These are phyloP conservation scores for Colletotrichum caudatum DNA, from an alignment of 2,329 filamentous ascomycete species.

Conservation along the genomic window DNA sequence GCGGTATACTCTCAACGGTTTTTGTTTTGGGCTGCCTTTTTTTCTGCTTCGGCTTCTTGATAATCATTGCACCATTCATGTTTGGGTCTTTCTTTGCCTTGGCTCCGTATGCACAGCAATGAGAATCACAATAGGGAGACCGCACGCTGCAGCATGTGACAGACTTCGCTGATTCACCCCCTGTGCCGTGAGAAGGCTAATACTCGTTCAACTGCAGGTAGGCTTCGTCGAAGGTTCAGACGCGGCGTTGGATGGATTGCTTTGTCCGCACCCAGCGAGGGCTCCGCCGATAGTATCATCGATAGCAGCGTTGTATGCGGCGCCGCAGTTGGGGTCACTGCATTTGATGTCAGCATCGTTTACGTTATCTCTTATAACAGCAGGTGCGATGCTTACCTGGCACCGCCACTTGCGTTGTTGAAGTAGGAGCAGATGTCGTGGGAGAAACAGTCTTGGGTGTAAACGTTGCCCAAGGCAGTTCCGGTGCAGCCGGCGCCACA, in stretches of 20 bases:
- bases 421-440: conserved; percentile 66
- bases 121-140: too few relatives aligned
- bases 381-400: conserved; percentile 50
- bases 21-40: too few relatives aligned
- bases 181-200: rapidly evolving
- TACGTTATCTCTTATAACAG: neutral
- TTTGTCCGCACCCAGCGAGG: conserved; percentile 50
- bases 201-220: conserved; percentile 43
- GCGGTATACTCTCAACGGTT: neutral
- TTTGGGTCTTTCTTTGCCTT: neutral
- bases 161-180: too few relatives aligned
- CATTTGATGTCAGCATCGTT: neutral
- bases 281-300: conserved; percentile 57
- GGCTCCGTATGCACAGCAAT: neutral
- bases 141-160: neutral
- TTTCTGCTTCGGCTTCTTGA: too few relatives aligned
- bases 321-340: conserved; percentile 62
- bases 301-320: conserved; percentile 56
- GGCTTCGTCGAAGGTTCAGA: conserved; percentile 46
- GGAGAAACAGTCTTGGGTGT: conserved; percentile 63
- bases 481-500: conserved; percentile 62
- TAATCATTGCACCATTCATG: neutral
- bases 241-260: conserved; percentile 50
- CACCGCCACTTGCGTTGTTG: conserved; percentile 59
- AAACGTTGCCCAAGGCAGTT: conserved; percentile 58